Evolutionary conservation across 2,329 filamentous ascomycete genomes (phyloP).

Genomic region (Fusarium sp.): DNA sequence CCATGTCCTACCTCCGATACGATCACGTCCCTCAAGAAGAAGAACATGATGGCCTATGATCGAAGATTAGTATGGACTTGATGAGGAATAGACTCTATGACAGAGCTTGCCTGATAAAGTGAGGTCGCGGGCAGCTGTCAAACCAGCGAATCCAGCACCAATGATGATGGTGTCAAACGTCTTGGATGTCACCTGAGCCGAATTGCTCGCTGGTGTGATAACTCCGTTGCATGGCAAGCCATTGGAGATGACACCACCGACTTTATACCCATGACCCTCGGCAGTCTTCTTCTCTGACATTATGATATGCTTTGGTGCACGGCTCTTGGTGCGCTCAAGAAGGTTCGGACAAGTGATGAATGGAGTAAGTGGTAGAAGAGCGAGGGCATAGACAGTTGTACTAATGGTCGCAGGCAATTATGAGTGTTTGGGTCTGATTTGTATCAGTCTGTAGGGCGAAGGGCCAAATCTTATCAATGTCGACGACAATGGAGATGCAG

Average conservation of each 20-base stretch:
- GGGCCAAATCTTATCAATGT: no score
- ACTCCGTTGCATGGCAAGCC: not conserved
- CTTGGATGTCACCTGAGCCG: not conserved
- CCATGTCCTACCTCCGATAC: not conserved
- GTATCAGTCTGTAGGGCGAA: not conserved
- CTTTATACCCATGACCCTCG: not conserved
- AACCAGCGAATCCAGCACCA: not conserved
- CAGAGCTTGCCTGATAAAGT: not conserved
- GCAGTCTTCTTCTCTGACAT: not conserved
- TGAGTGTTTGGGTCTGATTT: not conserved
- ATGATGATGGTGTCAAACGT: not conserved
- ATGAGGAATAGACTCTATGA: not conserved
- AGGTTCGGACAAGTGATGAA: not conserved
- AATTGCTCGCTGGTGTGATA: not conserved
- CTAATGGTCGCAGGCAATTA: not conserved
- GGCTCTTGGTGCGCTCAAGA: not conserved
- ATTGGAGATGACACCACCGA: not conserved
- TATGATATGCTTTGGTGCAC: not conserved
- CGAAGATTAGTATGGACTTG: accelerated
- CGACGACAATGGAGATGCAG: no score
- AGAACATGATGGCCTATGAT: not conserved
- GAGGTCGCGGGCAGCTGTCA: not conserved
- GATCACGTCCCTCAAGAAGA: not conserved
- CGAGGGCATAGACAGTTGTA: not conserved
- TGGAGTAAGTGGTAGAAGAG: not conserved